These are phyloP conservation scores for Jamesozyma spencerorum DNA, from an alignment of 805 yeast species.

Conservation along the genomic window DNA sequence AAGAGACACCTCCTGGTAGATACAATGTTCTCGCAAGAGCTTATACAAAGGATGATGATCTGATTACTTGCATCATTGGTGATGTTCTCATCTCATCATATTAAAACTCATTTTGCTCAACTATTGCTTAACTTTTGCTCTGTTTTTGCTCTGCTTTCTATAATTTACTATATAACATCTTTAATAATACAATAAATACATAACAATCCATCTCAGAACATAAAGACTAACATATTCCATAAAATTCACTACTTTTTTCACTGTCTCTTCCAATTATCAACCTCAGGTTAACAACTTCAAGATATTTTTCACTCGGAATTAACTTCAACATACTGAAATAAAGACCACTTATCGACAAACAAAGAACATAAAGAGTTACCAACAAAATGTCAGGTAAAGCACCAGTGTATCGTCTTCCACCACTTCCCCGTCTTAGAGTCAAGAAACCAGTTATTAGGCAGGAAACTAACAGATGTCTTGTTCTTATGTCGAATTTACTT, in stretches of 20 bases:
- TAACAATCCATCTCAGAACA: too few relatives aligned
- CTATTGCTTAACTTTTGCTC: too few relatives aligned
- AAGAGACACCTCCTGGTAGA: conserved; percentile 91
- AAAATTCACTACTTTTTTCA: too few relatives aligned
- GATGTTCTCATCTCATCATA: conserved; percentile 39
- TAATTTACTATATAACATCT: too few relatives aligned
- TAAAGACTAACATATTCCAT: too few relatives aligned
- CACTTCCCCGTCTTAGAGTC: conserved; percentile 63
- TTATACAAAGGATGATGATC: conserved; percentile 68
- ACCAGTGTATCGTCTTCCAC: conserved; percentile 47
- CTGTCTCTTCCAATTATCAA: too few relatives aligned
- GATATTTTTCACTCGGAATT: too few relatives aligned
- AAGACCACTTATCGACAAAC: too few relatives aligned
- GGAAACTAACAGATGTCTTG: conserved; percentile 65
- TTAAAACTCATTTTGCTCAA: background rate
- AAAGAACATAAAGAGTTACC: too few relatives aligned
- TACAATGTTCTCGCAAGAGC: conserved; percentile 85
- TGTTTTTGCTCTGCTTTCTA: background rate
- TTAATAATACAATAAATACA: too few relatives aligned
- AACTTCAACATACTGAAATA: background rate
- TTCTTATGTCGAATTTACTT: conserved; percentile 72
- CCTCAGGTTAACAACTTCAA: background rate
- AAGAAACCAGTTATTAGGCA: conserved; percentile 50
- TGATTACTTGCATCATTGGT: conserved; percentile 77
- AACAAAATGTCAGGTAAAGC: conserved; percentile 28